Evolutionary conservation across 768 basidiomycete species (phyloP), one percentile per base, ranked within the genome.

Genomic region (Podaxis rugospora): DNA sequence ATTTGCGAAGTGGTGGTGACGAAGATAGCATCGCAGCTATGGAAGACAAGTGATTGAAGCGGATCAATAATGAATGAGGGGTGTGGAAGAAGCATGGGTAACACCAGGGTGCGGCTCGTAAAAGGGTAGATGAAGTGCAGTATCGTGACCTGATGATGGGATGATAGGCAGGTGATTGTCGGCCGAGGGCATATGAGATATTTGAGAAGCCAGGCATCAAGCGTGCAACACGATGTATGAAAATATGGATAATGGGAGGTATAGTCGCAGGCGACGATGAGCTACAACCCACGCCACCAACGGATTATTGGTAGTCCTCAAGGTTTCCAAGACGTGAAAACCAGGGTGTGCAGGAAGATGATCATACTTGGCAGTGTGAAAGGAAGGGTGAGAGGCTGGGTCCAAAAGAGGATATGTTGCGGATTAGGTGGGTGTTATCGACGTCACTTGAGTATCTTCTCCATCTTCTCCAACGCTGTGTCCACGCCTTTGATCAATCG

Each of bases 401-500:
- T 13, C 55, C 44, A 10, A 56, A 35, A 36, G 27, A 36, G 44
- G 55, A 47, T 14, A 4, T 44, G 6, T 18, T 6, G 21, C 13
- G 52, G n/a, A 51, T 27, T 7, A 6, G 18, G 21, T 46, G 44
- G 55, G 32, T 46, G 39, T 21, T 23, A n/a, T 9, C 35, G 25
- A 5, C 23, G 55, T 68, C 70, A 76, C 63, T 77, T 76, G 57
- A 83, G 65, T 49, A 82, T 75, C 47, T 77, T 77, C 69, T 91
- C 88, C 83, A 90, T 87, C 65, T 78, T 82, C 67, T 87, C 85
- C 39, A 91, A 75, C 4, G 85, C 81, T 40, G 78, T 73, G 63
- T 89, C 87, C 27, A 89, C 78, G 3, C 82, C 83, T 50, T 80
- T 79, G 59, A 90, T 83, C 49, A 90, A 76, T 7, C 82, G 69